A percentile compares a stretch with the other conserved stretches of the same genome.
Conservation (phyloP, 441 rosid species). For the Theobroma grandiflorum region DNA sequence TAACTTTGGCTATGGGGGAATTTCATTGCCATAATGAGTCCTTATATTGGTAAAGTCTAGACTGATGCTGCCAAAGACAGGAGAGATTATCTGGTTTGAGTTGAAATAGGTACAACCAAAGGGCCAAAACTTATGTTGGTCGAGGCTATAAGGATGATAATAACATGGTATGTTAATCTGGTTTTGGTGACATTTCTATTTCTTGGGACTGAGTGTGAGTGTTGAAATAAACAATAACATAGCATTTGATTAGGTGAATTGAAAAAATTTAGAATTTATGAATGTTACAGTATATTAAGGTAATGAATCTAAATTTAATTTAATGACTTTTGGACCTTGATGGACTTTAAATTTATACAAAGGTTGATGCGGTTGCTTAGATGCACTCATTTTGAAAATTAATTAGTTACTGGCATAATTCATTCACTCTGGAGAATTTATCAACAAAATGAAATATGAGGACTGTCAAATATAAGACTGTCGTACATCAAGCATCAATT, state of each 20-base stretch:
- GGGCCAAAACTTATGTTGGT: constrained; percentile 2
- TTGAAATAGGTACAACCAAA: constrained; percentile 5
- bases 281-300: background rate
- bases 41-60: constrained; percentile 9
- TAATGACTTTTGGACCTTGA: background rate
- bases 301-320: background rate
- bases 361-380: background rate
- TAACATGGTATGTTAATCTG: background rate
- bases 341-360: background rate
- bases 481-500: background rate
- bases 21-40: background rate
- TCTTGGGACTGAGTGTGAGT: background rate
- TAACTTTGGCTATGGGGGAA: background rate
- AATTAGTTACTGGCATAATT: background rate
- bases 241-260: background rate
- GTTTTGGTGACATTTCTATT: background rate
- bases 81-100: background rate
- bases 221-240: background rate
- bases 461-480: background rate
- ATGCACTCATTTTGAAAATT: background rate
- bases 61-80: constrained; percentile 5
- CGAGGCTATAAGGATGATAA: background rate
- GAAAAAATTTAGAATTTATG: background rate
- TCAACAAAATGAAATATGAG: background rate
- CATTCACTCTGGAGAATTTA: background rate